Base-by-base conservation (phyloP, 305 asterid species). In the Rubia balearica region DNA sequence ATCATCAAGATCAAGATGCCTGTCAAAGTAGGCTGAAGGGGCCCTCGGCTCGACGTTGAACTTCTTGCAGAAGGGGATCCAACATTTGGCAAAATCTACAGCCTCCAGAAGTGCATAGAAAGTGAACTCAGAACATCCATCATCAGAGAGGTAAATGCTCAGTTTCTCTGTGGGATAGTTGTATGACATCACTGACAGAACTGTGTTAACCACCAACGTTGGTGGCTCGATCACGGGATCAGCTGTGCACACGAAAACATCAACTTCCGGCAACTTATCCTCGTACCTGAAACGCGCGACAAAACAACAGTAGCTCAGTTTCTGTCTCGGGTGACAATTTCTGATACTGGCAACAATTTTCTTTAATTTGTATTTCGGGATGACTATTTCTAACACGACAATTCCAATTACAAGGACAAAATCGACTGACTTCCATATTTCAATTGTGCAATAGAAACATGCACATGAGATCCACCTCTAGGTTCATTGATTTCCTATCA, bases 211-310 rank as follows among this genome's bases (percentile, higher is more conserved):
- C 64, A 89, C 96, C 81, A 92, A 7, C 0, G 72, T 68, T n/a
- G 98, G 97, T 2, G 97, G 97, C 84, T 92, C 98, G 22, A 89
- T 36, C 2, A 42, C 12, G 1, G 91, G 92, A 81, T 92, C 97
- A 6, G 98, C 94, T 4, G 96, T 92, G 81, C 94, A 89, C 14
- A 89, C 83, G 62, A 87, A 89, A 24, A 87, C 57, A 67, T 89
- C 96, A 19, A 89, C 84, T 0, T 72, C 77, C 1, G 89, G 93
- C 72, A 90, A 74, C 68, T 77, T 73, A 10, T 81, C 85, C 80
- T 79, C 82, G 17, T 76, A 80, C 72, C 98, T 90, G 1, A 24
- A 53, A 57, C 40, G 22, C 24, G 42, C 19, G 7, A 53, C 22
- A 14, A 24, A 24, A 16, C 24, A 70, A 46, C 30, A 74, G 40